Base-by-base conservation (phyloP, 2,329 filamentous ascomycete species). In the Ilyonectria sp. region DNA sequence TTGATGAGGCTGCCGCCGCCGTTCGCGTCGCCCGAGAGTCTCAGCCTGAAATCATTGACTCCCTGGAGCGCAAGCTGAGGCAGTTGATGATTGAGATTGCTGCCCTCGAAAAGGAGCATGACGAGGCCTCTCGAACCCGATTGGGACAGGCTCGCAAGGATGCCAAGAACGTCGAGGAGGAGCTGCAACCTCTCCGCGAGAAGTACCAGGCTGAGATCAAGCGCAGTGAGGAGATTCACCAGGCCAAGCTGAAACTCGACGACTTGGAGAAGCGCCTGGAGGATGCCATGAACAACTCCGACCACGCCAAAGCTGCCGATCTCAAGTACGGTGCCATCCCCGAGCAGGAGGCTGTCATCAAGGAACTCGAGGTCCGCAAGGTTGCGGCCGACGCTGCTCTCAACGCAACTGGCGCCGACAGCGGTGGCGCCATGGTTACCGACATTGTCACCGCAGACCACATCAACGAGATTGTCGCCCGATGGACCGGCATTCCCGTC, bases 1-100 rank as follows among this genome's bases (percentile, higher is more conserved):
- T 99, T 68, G 96, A 99, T 76, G 96, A 99, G 81, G 96, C 96
- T 43, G 95, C 96, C 1, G 95, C 96, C 1, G 96, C 96, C n/a
- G 96, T 99, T 67, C 90, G 94, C 63, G 97, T 99, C 29, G 94
- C 95, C 37, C 91, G 96, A 74, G 96, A 99, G 83, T 99, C 96
- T 2, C 95, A 98, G 76, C 96, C 96, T 3, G 96, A 99, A 83
- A 91, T 95, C 35, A 93, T 99, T 59, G 96, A 99, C 82, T 97
- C 94, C 59, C 88, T 99, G 60, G 96, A 99, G 82, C 92, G 96
- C 73, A 94, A 92, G 77, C 87, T 94, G 69, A 92, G 94, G 67
- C 96, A 99, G 82, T 87, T 98, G 60, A 92, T 97, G 81, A 99
- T 99, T 74, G 96, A 99, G 82, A 99, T 99, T 65, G 95, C 98